Evolutionary conservation across 2,329 filamentous ascomycete genomes (phyloP), one percentile per base, ranked within the genome.

Genomic region (Colletotrichum tropicale): DNA sequence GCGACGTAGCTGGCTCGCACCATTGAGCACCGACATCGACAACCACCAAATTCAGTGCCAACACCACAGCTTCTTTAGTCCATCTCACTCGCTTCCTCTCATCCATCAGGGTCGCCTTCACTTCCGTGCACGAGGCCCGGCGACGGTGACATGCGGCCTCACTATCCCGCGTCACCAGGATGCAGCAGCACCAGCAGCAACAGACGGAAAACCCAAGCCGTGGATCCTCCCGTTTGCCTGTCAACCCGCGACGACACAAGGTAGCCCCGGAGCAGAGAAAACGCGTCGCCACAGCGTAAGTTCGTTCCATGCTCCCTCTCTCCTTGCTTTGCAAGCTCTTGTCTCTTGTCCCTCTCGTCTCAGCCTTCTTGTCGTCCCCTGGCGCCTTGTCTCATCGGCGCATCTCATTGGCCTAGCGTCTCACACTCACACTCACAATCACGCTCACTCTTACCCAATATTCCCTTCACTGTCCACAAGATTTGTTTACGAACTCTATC

Each of bases 221-320:
- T 28, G 72, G n/a, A 56, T 56, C 24, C 9, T n/a, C 61, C 70
- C 84, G 88, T 69, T 82, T 89, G 77, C 87, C 88, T 32, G 88
- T 89, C 77, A 89, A 89, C 78, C 87, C 87, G 66, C 86, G 88
- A 65, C 84, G 87, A 67, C 85, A 87, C 78, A 88, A 87, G 81
- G 88, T 89, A 66, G 80, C 85, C 28, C 83, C 85, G 6, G 87
- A 87, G 62, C 81, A 87, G 76, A 85, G 88, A 67, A 89, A 89
- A 80, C 85, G 88, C 60, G 88, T 89, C 64, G 84, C 85, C 18
- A 88, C 86, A 71, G 88, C 88, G 88, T 89, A 82, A 85, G 87
- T 85, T 38, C 15, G 7, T 38, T 38, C 36, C 36, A 18, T 16
- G 21, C 15, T 34, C 58, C 15, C 28, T 34, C 18, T 32, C 28